Percentiles rank a stretch among this genome's conserved stretches.
phyloP scores from a whole-genome alignment of 805 yeast genomes.

The Candida oleophila region DNA sequence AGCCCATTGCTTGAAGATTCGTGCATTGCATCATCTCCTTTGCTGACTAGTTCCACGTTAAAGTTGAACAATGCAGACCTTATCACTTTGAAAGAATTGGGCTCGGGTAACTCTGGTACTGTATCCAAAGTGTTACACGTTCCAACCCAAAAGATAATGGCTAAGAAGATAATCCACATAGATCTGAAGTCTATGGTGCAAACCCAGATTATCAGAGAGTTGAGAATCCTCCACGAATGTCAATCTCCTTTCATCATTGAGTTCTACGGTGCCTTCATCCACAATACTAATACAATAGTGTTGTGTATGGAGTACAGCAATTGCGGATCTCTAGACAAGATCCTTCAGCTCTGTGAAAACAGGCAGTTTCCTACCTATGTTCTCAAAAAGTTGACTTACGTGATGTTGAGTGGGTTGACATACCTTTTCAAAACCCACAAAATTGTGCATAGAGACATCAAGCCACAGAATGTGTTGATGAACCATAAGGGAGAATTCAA shows the following conservation, averaged over 20 bases:
- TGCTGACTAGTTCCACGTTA: constrained; percentile 31
- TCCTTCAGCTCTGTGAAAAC: constrained; percentile 50
- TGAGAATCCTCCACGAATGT: constrained; percentile 89
- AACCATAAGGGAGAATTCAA: constrained; percentile 85
- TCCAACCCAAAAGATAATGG: constrained; percentile 87
- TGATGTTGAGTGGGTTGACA: constrained; percentile 76
- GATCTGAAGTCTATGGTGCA: constrained; percentile 79
- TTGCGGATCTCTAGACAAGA: constrained; percentile 87
- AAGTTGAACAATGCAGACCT: constrained; percentile 56
- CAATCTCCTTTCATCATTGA: constrained; percentile 79
- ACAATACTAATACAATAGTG: constrained; percentile 64
- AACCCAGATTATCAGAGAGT: constrained; percentile 82
- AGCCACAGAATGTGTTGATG: constrained; percentile 90
- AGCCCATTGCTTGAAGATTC: constrained; percentile 7
- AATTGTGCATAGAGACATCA: constrained; percentile 93
- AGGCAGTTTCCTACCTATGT: constrained; percentile 55
- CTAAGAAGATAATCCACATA: constrained; percentile 81
- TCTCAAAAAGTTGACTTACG: constrained; percentile 68
- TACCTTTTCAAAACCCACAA: constrained; percentile 81
- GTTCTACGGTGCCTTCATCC: constrained; percentile 86
- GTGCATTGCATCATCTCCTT: constrained; percentile 22
- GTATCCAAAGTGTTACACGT: constrained; percentile 86
- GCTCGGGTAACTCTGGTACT: constrained; percentile 93
- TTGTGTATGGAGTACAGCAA: constrained; percentile 96
- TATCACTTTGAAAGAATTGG: constrained; percentile 72